A percentile compares a stretch with the other conserved stretches of the same genome.
phyloP scores from a whole-genome alignment of 179 eudicot genomes.

The Amaranthus tricolor region DNA sequence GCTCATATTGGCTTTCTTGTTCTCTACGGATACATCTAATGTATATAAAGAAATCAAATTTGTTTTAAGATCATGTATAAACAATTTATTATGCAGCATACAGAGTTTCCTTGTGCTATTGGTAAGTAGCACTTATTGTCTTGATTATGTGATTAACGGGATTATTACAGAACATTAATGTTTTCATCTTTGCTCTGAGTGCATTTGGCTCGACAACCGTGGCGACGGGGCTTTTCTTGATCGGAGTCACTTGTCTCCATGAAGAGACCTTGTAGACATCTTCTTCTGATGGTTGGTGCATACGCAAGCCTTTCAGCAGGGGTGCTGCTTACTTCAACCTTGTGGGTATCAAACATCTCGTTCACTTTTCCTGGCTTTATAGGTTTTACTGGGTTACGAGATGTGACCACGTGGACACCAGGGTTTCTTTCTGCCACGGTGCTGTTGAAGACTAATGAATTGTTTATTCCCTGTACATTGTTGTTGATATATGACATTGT shows the following conservation, averaged over 20 bases:
- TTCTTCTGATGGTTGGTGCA: constrained; percentile 55
- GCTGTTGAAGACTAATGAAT: constrained; percentile 62
- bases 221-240: constrained; percentile 55
- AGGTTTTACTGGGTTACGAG: constrained; percentile 27
- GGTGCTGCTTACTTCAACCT: constrained; percentile 39
- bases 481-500: constrained; percentile 52
- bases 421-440: constrained; percentile 54
- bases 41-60: neutral
- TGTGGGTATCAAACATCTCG: constrained; percentile 29
- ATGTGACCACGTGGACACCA: constrained; percentile 49
- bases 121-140: neutral
- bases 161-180: constrained; percentile 31
- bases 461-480: constrained; percentile 73
- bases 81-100: constrained; percentile 1
- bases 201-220: constrained; percentile 54
- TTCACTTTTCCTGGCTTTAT: constrained; percentile 21
- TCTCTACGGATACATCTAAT: neutral
- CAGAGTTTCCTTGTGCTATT: neutral
- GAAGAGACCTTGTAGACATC: constrained; percentile 67
- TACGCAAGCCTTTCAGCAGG: constrained; percentile 50
- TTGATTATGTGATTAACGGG: neutral
- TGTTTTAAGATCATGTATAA: constrained; percentile 11
- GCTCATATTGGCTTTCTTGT: neutral
- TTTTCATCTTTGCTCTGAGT: constrained; percentile 35
- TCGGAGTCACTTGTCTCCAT: constrained; percentile 69